Conservation (phyloP, 1,284 basidiomycete species). For the Ganoderma lucidum region DNA sequence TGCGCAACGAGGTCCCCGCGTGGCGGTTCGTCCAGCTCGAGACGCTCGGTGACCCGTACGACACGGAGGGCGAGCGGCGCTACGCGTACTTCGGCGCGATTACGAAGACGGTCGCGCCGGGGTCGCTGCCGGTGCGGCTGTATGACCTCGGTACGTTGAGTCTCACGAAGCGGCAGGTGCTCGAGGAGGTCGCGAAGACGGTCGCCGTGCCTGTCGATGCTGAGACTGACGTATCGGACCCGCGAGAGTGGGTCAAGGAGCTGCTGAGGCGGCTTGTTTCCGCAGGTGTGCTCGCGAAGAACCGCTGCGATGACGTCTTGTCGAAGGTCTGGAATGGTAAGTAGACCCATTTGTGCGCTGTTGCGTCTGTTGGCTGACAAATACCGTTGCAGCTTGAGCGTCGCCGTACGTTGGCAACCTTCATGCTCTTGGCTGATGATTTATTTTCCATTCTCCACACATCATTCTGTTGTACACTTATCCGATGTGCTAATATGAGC, state of each 20-base stretch:
- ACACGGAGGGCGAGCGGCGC: slow-evolving; percentile 21
- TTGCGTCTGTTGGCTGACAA: background rate
- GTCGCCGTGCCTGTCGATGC: slow-evolving; percentile 8
- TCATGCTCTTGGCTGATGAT: background rate
- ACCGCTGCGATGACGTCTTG: slow-evolving; percentile 4
- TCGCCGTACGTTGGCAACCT: background rate
- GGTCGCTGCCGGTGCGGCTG: slow-evolving; percentile 22
- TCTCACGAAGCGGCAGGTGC: slow-evolving; percentile 18
- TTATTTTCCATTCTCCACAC: background rate
- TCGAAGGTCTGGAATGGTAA: background rate
- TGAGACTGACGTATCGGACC: slow-evolving; percentile 8
- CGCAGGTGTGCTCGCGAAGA: slow-evolving; percentile 16
- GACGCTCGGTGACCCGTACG: slow-evolving; percentile 23
- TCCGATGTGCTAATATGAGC: background rate
- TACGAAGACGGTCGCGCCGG: slow-evolving; percentile 28
- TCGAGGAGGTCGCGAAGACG: slow-evolving; percentile 25
- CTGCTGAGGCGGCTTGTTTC: slow-evolving; percentile 23
- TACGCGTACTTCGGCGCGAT: slow-evolving; percentile 31
- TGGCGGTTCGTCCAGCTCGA: slow-evolving; percentile 32
- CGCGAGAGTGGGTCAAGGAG: slow-evolving; percentile 24
- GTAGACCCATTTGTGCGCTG: background rate
- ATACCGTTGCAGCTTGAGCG: background rate
- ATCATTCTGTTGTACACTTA: background rate
- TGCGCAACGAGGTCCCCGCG: slow-evolving; percentile 18
- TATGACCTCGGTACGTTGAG: slow-evolving; percentile 21